Conservation (phyloP, 1,284 basidiomycete genomes). For the Ganoderma resinaceum region DNA sequence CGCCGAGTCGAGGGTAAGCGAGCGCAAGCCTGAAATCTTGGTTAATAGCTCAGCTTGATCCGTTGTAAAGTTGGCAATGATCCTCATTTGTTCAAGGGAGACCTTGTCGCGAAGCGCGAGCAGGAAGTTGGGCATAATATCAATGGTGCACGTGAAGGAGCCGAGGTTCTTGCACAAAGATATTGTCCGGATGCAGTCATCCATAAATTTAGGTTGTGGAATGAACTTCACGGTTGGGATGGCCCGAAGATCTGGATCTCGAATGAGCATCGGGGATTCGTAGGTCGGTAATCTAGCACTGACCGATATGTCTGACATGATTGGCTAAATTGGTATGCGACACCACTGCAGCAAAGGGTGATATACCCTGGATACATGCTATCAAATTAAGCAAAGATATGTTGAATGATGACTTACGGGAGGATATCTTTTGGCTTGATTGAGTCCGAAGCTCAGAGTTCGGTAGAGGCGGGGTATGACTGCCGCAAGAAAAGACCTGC, state of each 20-base stretch:
- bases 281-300: slow-evolving; percentile 22
- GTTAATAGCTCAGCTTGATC: slow-evolving; percentile 54
- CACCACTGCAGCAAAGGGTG: slow-evolving; percentile 65
- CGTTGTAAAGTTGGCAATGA: slow-evolving; percentile 55
- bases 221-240: slow-evolving; percentile 45
- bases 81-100: slow-evolving; percentile 53
- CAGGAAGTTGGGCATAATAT: slow-evolving; percentile 57
- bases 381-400: slow-evolving; percentile 4
- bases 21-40: slow-evolving; percentile 50
- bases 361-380: slow-evolving; percentile 45
- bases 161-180: slow-evolving; percentile 56
- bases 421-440: slow-evolving; percentile 63
- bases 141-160: slow-evolving; percentile 60
- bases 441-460: slow-evolving; percentile 56
- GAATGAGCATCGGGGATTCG: neutral
- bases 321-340: slow-evolving; percentile 58
- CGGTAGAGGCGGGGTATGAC: slow-evolving; percentile 68
- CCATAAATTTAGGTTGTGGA: slow-evolving; percentile 57
- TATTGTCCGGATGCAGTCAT: slow-evolving; percentile 57
- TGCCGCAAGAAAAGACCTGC: slow-evolving; percentile 64
- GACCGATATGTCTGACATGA: slow-evolving; percentile 68
- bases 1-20: slow-evolving; percentile 60
- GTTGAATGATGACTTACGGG: slow-evolving; percentile 40
- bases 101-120: slow-evolving; percentile 50
- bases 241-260: slow-evolving; percentile 54